Conservation (phyloP, 768 basidiomycete species). For the Boletus reticuloceps region DNA sequence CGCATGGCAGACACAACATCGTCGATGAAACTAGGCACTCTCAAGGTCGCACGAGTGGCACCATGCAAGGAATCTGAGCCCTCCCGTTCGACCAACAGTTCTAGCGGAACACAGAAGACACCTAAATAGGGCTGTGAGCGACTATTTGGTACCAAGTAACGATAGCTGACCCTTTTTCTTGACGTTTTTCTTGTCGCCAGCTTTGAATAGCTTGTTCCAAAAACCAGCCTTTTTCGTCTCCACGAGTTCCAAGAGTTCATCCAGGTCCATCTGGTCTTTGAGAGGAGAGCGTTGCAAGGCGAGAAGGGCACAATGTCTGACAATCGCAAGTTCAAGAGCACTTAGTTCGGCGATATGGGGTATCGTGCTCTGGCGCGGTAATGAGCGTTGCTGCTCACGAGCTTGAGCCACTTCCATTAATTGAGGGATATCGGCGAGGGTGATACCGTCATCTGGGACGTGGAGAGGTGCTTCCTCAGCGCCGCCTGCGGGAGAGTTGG, state of each 20-base stretch:
- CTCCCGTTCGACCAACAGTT: constrained; percentile 88
- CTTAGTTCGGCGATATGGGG: constrained; percentile 84
- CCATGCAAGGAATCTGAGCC: constrained; percentile 95
- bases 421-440: constrained; percentile 92
- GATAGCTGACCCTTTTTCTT: constrained; percentile 77
- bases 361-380: constrained; percentile 73
- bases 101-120: constrained; percentile 91
- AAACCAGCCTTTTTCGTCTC: constrained; percentile 92
- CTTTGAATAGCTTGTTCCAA: constrained; percentile 96
- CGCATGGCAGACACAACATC: constrained; percentile 98
- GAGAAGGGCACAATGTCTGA: constrained; percentile 89
- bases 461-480: constrained; percentile 39
- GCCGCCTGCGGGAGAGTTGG: constrained; percentile 64
- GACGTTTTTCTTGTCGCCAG: constrained; percentile 83
- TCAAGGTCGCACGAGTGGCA: constrained; percentile 76
- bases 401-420: constrained; percentile 91
- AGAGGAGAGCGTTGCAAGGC: constrained; percentile 75
- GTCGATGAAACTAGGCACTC: constrained; percentile 97
- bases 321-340: constrained; percentile 81
- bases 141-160: not conserved
- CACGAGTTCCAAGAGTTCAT: constrained; percentile 90
- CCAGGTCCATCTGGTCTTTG: constrained; percentile 81
- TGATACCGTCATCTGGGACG: constrained; percentile 76
- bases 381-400: constrained; percentile 80
- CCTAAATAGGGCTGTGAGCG: constrained; percentile 44